Evolutionary conservation across 2,329 filamentous ascomycete species (phyloP), one percentile per base, ranked within the genome.

Genomic region (Gliomastix tumulicola): DNA sequence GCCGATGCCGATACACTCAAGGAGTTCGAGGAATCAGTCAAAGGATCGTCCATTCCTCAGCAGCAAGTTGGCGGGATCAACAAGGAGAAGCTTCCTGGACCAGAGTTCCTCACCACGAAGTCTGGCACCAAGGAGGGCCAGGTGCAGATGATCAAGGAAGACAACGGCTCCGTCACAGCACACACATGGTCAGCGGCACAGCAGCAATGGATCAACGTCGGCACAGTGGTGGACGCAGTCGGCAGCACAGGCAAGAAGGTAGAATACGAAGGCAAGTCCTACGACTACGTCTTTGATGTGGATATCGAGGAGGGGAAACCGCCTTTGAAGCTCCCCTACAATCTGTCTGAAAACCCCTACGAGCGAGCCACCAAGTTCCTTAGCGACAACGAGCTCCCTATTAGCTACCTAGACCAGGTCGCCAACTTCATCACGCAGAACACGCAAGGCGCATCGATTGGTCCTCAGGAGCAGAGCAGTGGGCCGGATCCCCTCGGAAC

Each of bases 281-380:
- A 94, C 56, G 92, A 98, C 55, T 96, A 84, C 51, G 89, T 98
- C 8, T 97, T 97, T 48, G 89, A 96, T 53, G 89, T 96, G 19
- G 89, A 95, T 49, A 94, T 96, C 43, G 87, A 95, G 56, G 90
- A 96, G 51, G 90, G 88, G 36, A 90, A 94, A 53, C 89, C 90
- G 11, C 79, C 90, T 1, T 68, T 97, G 32, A 96, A 96, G 59
- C 71, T 97, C n/a, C 88, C 90, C 0, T 97, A 85, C 62, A 96
- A 97, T 55, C 71, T 90, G 11, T 88, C 84, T 2, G 84, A 96
- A 54, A 96, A 96, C 48, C 87, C 88, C 1, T 97, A 94, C 57
- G 86, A 95, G 49, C 82, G 84, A 3, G 90, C 92, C 0, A 87
- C 84, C 23, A 95, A 88, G 53, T 98, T 97, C 48, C 81, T 97